A percentile compares a stretch with the other conserved stretches of the same genome.
These are phyloP conservation scores for Stellera chamaejasme DNA, from an alignment of 345 rosid genomes.

Conservation along the genomic window DNA sequence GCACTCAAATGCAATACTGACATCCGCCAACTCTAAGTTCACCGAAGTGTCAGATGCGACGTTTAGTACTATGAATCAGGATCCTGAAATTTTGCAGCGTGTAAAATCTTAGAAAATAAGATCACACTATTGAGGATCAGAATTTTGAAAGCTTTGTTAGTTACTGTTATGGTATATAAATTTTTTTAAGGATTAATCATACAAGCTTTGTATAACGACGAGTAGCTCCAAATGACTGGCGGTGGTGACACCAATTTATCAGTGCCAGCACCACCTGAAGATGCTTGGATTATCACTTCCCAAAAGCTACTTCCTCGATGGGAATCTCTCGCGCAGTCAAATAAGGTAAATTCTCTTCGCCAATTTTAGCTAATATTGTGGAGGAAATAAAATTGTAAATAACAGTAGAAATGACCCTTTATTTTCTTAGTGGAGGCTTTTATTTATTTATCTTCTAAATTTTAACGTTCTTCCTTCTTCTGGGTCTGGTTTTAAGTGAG, in stretches of 20 bases:
- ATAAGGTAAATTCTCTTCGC: constrained; percentile 29
- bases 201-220: too few species aligned
- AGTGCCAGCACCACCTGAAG: constrained; percentile 35
- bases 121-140: too few species aligned
- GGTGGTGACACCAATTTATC: constrained; percentile 11
- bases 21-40: too few species aligned
- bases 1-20: too few species aligned
- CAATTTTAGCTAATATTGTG: background rate
- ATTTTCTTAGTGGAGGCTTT: background rate
- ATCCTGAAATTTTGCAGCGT: too few species aligned
- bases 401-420: background rate
- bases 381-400: background rate
- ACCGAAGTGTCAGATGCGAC: too few species aligned
- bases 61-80: too few species aligned
- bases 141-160: too few species aligned
- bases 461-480: background rate
- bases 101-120: too few species aligned
- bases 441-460: background rate
- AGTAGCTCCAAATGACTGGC: constrained; percentile 16
- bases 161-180: too few species aligned
- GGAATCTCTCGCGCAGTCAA: constrained; percentile 41
- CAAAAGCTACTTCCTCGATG: constrained; percentile 45
- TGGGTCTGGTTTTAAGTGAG: background rate
- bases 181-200: too few species aligned
- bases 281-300: constrained; percentile 56